Evolutionary conservation across 2,329 filamentous ascomycete genomes (phyloP).

Genomic region (Aspergillus fijiensis): DNA sequence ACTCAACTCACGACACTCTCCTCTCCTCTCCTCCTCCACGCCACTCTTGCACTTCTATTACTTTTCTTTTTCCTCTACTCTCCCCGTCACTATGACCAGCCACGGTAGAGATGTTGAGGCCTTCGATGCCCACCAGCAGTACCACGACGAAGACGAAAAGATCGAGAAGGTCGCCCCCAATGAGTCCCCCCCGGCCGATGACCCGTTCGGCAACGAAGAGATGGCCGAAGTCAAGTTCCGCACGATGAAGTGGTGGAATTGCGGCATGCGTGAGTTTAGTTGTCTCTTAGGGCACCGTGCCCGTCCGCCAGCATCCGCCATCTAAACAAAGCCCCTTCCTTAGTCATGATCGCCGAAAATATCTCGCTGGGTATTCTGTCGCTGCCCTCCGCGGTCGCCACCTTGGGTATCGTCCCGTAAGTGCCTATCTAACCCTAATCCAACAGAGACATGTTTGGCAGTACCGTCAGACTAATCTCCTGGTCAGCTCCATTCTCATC

Average conservation of each 20-base stretch:
- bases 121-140: background rate
- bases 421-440: conserved; percentile 15
- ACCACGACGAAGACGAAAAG: background rate
- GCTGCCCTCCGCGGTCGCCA: conserved; percentile 54
- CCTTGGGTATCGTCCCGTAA: conserved; percentile 54
- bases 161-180: conserved; percentile 10
- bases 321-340: conserved; percentile 7
- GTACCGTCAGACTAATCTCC: background rate
- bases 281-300: background rate
- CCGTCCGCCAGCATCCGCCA: background rate
- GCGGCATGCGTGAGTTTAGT: conserved; percentile 35
- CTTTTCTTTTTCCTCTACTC: background rate
- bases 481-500: conserved; percentile 50
- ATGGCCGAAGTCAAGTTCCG: conserved; percentile 50
- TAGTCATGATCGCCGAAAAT: conserved; percentile 60
- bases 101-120: conserved; percentile 1
- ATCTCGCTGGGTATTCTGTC: conserved; percentile 59
- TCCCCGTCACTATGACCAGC: background rate
- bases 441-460: background rate
- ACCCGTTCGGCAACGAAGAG: conserved; percentile 42
- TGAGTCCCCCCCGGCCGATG: conserved; percentile 16
- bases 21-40: background rate
- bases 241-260: conserved; percentile 50
- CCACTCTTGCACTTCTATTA: background rate
- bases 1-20: background rate